These are phyloP conservation scores for Capsicum chinense DNA, from an alignment of 257 asterid species.

Conservation along the genomic window DNA sequence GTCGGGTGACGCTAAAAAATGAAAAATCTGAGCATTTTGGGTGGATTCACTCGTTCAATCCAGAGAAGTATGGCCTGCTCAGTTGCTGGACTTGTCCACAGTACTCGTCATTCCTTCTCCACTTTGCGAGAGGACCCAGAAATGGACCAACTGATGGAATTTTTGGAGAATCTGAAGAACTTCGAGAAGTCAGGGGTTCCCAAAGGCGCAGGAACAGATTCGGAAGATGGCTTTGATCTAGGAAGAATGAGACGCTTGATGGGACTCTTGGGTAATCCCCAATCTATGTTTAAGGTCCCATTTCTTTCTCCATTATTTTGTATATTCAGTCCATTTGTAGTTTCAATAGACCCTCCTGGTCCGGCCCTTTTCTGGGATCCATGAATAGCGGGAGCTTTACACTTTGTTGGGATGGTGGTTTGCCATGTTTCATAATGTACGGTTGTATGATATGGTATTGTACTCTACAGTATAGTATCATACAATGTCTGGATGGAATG, in stretches of 20 bases:
- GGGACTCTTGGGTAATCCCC: slow-evolving; percentile 81
- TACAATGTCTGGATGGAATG: too few relatives aligned
- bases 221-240: slow-evolving; percentile 81
- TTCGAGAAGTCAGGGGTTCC: slow-evolving; percentile 89
- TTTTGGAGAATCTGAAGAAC: slow-evolving; percentile 74
- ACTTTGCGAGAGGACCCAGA: slow-evolving; percentile 49
- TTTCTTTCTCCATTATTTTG: background rate
- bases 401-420: too few relatives aligned
- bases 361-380: too few relatives aligned
- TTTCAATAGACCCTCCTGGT: background rate
- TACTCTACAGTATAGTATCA: too few relatives aligned
- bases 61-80: slow-evolving; percentile 25
- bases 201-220: slow-evolving; percentile 82
- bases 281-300: slow-evolving; percentile 74
- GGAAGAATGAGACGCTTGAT: slow-evolving; percentile 82
- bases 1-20: background rate
- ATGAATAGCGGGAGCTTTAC: too few relatives aligned
- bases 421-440: too few relatives aligned
- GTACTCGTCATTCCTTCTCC: slow-evolving; percentile 40
- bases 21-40: slow-evolving; percentile 3
- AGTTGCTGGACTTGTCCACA: slow-evolving; percentile 29
- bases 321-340: background rate
- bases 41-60: slow-evolving; percentile 23
- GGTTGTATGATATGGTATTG: too few relatives aligned
- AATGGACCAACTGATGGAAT: slow-evolving; percentile 59